A percentile compares a stretch with the other conserved stretches of the same genome.
phyloP scores from a whole-genome alignment of 441 rosid genomes.

The Erysimum pusillum region DNA sequence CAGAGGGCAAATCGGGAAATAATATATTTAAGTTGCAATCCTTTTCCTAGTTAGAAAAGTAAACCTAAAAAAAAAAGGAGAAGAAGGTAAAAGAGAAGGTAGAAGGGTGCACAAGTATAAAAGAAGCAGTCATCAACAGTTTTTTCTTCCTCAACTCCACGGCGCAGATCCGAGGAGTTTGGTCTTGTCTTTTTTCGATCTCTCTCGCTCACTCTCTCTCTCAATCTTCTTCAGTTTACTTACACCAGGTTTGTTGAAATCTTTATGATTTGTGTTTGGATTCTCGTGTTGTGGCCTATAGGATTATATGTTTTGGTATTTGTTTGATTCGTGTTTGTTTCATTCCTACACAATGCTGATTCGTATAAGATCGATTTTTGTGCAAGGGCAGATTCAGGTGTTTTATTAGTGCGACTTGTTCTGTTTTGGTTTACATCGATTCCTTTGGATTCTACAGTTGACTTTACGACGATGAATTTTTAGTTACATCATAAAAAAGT shows the following conservation, averaged over 20 bases:
- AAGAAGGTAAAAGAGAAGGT: neutral
- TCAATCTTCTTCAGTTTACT: conserved; percentile 18
- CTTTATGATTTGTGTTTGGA: neutral
- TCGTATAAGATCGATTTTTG: neutral
- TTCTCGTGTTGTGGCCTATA: neutral
- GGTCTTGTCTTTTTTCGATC: conserved; percentile 50
- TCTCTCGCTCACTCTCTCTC: conserved; percentile 24
- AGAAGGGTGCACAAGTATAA: neutral
- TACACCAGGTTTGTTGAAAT: conserved; percentile 50
- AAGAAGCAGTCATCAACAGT: conserved; percentile 6
- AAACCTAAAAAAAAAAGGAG: conserved; percentile 22
- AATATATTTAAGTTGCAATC: neutral
- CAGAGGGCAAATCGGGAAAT: conserved; percentile 18
- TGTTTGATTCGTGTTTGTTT: conserved; percentile 4
- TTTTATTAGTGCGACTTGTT: neutral
- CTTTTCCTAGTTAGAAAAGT: conserved; percentile 4
- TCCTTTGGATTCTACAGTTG: conserved; percentile 6
- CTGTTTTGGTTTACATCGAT: neutral
- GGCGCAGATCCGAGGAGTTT: conserved; percentile 95
- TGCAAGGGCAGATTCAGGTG: neutral
- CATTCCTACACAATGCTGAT: conserved; percentile 10
- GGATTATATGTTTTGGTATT: neutral
- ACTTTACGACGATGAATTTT: neutral
- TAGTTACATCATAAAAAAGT: neutral
- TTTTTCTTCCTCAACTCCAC: conserved; percentile 62